Percentiles rank a stretch among this genome's conserved stretches.
Conservation (phyloP, 139 green algal species). For the Auxenochlorella pyrenoidosa region DNA sequence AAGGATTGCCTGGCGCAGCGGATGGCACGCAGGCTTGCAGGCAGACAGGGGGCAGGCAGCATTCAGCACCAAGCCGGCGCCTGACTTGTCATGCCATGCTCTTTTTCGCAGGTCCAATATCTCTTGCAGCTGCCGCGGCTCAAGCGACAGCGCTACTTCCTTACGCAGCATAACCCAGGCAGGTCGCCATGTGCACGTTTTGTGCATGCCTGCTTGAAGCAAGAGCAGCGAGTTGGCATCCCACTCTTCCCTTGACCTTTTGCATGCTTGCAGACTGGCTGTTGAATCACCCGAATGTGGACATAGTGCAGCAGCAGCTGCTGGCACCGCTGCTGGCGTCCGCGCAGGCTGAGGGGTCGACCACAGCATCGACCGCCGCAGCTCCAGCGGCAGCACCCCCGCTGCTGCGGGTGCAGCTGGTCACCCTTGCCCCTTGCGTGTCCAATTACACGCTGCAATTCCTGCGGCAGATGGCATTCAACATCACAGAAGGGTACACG, state of each 20-base stretch:
- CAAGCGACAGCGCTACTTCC: slow-evolving; percentile 15
- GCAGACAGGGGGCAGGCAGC: background rate
- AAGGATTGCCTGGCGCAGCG: background rate
- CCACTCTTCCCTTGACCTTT: background rate
- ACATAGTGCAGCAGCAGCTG: slow-evolving; percentile 29
- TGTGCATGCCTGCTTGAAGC: background rate
- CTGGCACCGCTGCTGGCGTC: slow-evolving; percentile 5
- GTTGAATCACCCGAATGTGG: slow-evolving; percentile 30
- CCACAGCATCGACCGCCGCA: background rate
- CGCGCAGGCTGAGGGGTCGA: background rate
- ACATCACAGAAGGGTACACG: slow-evolving; percentile 17
- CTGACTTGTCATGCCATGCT: background rate
- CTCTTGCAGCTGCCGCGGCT: slow-evolving; percentile 29
- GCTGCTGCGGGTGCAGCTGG: slow-evolving; percentile 21
- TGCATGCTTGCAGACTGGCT: slow-evolving; percentile 23
- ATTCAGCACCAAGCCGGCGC: background rate
- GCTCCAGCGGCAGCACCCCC: background rate
- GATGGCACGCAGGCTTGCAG: background rate
- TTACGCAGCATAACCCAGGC: slow-evolving; percentile 34
- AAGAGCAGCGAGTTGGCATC: background rate
- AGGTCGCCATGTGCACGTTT: background rate
- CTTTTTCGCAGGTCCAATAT: slow-evolving; percentile 9
- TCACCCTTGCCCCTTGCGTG: slow-evolving; percentile 20
- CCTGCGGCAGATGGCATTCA: slow-evolving; percentile 25
- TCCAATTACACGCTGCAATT: slow-evolving; percentile 13